Evolutionary conservation across 177 flowering plant species (phyloP).

Genomic region (Tripterygium wilfordii): DNA sequence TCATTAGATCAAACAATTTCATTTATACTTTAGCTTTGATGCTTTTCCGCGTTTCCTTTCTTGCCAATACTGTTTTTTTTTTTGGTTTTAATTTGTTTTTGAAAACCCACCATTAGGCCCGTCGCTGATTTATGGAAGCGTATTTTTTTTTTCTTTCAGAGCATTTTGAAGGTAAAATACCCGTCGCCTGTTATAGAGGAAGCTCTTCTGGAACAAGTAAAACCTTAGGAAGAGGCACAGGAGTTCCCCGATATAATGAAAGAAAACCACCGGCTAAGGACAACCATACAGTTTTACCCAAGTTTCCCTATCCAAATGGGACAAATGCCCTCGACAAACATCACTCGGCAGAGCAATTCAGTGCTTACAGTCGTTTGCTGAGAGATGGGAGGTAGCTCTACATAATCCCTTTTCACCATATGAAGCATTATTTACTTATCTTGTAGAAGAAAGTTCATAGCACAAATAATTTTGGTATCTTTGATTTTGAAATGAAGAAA

Average conservation of each 20-base stretch:
- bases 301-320: conserved; percentile 25
- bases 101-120: no score
- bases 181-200: conserved; percentile 24
- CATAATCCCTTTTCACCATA: no score
- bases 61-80: no score
- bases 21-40: neutral
- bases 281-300: conserved; percentile 3
- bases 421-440: neutral
- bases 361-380: conserved; percentile 50
- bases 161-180: conserved; percentile 14
- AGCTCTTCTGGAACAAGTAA: conserved; percentile 20
- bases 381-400: conserved; percentile 68
- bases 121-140: no score
- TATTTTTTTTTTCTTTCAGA: conserved; percentile 3
- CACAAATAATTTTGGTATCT: no score
- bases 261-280: conserved; percentile 14
- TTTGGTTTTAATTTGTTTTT: no score
- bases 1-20: neutral
- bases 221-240: conserved; percentile 21
- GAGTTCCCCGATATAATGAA: conserved; percentile 20
- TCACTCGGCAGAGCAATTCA: conserved; percentile 23
- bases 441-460: neutral
- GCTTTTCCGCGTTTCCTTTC: neutral
- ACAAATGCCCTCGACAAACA: conserved; percentile 14
- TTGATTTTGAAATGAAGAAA: no score